Base-by-base conservation (phyloP, 2,329 filamentous ascomycete genomes). In the Aspergillus vadensis region DNA sequence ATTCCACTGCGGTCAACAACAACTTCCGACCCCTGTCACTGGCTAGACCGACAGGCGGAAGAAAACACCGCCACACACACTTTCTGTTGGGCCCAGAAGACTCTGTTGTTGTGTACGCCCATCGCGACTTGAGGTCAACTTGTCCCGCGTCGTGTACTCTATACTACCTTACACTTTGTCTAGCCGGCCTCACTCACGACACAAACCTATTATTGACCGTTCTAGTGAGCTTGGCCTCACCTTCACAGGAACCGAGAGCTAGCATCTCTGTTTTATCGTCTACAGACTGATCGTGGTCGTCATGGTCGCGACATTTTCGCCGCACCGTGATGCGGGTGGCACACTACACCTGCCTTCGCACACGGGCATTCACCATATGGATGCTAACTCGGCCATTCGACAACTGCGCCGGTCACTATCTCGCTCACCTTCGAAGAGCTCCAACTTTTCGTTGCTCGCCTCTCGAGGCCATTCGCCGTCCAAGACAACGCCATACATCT, bases 271-370 rank as follows among this genome's bases (percentile, higher is more conserved):
- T 50, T 39, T 19, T 23, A 36, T 17, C 17, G 2, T 27, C 54
- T 36, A 53, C 30, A 43, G 4, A 21, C 15, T 19, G 15, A 15
- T 30, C 49, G 57, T 57, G 52, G 67, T 61, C 57, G 81, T 81
- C 57, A 81, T 81, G 79, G 78, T 81, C 65, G 77, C 78, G 63
- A 80, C 78, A 55, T 80, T 80, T 64, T 81, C 79, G 67, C 79
- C 79, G 62, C 79, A 81, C 69, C 79, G 77, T 62, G 79, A 81
- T 73, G 77, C 77, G 52, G 90, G 91, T 74, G 91, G 91, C 71
- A 94, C 91, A 61, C 83, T 96, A 70, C 92, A 95, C 72, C 83
- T 97, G 69, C 88, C 92, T 65, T 97, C 93, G 63, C 93, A 94
- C 60, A 94, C 91, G 51, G 88, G 91, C 70, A 86, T 87, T 63